A percentile compares a stretch with the other conserved stretches of the same genome.
Conservation (phyloP, 768 basidiomycete species). For the Clitopilus passeckerianus region DNA sequence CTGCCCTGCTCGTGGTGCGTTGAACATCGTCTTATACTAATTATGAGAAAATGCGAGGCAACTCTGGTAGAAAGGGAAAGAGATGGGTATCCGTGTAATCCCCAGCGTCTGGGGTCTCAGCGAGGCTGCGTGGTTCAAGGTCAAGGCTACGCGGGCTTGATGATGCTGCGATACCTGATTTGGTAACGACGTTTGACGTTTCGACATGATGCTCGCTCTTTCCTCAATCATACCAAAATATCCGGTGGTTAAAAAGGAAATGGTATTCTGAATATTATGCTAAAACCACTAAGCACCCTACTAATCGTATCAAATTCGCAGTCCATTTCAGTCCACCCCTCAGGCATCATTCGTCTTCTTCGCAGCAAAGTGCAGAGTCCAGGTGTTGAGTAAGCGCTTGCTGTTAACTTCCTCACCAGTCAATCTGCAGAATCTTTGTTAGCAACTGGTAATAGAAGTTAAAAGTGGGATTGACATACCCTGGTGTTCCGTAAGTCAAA, state of each 20-base stretch:
- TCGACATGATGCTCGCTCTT: background rate
- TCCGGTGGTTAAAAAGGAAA: background rate
- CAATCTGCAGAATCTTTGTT: conserved; percentile 43
- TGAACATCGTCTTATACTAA: conserved; percentile 58
- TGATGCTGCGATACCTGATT: background rate
- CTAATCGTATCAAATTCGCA: background rate
- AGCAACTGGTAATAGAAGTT: conserved; percentile 9
- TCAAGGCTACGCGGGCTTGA: background rate
- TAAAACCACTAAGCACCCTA: background rate
- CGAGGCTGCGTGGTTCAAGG: background rate
- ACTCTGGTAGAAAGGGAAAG: background rate
- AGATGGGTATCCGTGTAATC: background rate
- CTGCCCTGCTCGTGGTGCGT: conserved; percentile 72
- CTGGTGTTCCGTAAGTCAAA: conserved; percentile 94
- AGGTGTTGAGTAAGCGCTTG: conserved; percentile 77
- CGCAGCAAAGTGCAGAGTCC: conserved; percentile 92
- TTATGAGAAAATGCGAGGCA: background rate
- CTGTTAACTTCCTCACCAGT: conserved; percentile 82
- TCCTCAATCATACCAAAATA: background rate
- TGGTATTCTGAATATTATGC: background rate
- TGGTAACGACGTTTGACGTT: background rate
- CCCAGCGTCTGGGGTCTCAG: background rate
- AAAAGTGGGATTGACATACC: conserved; percentile 45
- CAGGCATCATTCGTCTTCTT: conserved; percentile 45
- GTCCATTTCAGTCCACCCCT: background rate